Percentiles rank a stretch among this genome's conserved stretches.
Evolutionary conservation across 352 stramenopile genomes (phyloP).

Genomic region (Sclerospora graminicola): DNA sequence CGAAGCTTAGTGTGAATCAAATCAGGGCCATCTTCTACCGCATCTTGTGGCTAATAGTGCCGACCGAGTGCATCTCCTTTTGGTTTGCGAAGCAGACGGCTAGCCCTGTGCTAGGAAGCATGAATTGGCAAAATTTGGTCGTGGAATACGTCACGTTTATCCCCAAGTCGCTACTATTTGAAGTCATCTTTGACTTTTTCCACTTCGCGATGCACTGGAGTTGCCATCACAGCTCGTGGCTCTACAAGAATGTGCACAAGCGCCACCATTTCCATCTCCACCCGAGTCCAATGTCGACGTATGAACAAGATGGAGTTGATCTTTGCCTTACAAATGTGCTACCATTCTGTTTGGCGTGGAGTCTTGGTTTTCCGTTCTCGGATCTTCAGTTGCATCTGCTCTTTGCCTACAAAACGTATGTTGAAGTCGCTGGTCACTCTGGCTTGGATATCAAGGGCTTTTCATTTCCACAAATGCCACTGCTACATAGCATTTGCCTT

Average conservation of each 20-base stretch:
- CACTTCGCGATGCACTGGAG: constrained; percentile 72
- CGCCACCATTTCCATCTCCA: constrained; percentile 71
- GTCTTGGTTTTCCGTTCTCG: constrained; percentile 35
- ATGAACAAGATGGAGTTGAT: constrained; percentile 73
- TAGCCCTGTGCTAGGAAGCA: not conserved
- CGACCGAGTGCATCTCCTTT: constrained; percentile 62
- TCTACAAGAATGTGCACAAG: constrained; percentile 80
- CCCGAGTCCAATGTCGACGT: constrained; percentile 70
- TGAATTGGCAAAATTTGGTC: constrained; percentile 21
- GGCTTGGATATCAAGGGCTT: constrained; percentile 77
- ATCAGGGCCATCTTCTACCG: constrained; percentile 39
- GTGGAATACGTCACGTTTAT: constrained; percentile 54
- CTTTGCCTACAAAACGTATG: constrained; percentile 85
- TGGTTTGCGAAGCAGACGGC: constrained; percentile 23
- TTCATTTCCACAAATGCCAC: constrained; percentile 78
- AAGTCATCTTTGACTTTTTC: constrained; percentile 81
- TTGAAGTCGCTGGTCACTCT: constrained; percentile 78
- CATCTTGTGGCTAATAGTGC: constrained; percentile 54
- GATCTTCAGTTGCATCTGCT: constrained; percentile 58
- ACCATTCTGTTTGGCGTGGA: constrained; percentile 46
- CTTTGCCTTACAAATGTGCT: constrained; percentile 69
- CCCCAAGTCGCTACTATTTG: constrained; percentile 76
- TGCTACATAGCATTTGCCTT: constrained; percentile 58
- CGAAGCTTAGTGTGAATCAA: constrained; percentile 31
- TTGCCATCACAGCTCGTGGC: constrained; percentile 51